Conservation (phyloP, 2,329 filamentous ascomycete genomes). For the Fusarium bulbicola region DNA sequence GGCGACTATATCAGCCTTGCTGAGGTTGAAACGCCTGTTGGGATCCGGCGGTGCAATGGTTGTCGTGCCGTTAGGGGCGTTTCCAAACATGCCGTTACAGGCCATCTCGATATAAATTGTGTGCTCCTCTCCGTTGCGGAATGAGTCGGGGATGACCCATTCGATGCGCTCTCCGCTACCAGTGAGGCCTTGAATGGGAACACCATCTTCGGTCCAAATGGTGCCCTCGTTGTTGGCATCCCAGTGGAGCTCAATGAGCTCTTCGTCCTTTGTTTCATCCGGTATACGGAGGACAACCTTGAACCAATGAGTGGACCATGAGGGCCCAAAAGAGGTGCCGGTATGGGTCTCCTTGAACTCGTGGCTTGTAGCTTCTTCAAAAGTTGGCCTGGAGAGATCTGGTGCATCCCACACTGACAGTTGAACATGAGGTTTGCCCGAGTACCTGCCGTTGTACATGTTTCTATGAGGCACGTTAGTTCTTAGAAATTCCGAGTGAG, state of each 20-base stretch:
- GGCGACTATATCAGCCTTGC: constrained; percentile 84
- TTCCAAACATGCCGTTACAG: constrained; percentile 98
- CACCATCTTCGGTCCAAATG: constrained; percentile 90
- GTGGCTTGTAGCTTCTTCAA: constrained; percentile 81
- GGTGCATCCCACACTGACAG: constrained; percentile 89
- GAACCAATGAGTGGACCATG: constrained; percentile 99
- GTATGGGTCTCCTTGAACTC: constrained; percentile 78
- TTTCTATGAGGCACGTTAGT: constrained; percentile 43
- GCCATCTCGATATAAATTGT: constrained; percentile 97
- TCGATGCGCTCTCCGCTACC: constrained; percentile 88
- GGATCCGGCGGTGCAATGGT: constrained; percentile 88
- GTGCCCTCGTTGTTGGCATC: constrained; percentile 95
- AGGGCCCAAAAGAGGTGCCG: constrained; percentile 86
- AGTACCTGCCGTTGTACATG: constrained; percentile 54
- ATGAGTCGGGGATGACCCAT: constrained; percentile 86
- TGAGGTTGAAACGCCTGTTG: constrained; percentile 81
- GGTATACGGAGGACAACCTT: constrained; percentile 83
- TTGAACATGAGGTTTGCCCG: constrained; percentile 80
- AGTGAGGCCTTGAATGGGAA: constrained; percentile 89
- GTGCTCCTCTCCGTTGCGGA: constrained; percentile 86
- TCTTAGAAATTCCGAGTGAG: not conserved
- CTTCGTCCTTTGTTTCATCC: constrained; percentile 73
- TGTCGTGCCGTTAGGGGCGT: constrained; percentile 79
- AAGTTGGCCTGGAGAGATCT: constrained; percentile 79
- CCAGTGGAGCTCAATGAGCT: constrained; percentile 95